Conservation (phyloP, 345 rosid species). For the Eucalyptus tenuipes region DNA sequence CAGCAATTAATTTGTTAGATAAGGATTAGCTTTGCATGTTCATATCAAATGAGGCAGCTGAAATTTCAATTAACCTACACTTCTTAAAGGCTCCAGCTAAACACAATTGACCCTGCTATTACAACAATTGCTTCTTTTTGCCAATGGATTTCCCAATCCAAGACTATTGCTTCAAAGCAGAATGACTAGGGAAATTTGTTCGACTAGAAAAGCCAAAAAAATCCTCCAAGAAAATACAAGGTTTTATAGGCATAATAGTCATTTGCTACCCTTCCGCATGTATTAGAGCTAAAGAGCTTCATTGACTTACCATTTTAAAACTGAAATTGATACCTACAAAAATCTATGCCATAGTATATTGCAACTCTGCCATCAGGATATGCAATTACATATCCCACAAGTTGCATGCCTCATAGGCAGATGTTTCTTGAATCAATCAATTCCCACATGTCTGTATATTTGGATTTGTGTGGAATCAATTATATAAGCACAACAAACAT, state of each 20-base stretch:
- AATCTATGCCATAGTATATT: neutral
- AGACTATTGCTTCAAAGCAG: neutral
- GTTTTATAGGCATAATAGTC: neutral
- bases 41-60: neutral
- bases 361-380: neutral
- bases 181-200: neutral
- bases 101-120: neutral
- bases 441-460: neutral
- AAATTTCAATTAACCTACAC: neutral
- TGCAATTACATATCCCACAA: neutral
- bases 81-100: neutral
- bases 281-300: neutral
- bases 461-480: neutral
- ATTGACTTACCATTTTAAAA: neutral
- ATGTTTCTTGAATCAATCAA: neutral
- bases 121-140: neutral
- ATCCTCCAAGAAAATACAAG: neutral
- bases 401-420: neutral
- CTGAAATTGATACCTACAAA: neutral
- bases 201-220: neutral
- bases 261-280: neutral
- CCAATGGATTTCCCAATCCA: neutral
- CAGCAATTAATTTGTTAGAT: neutral
- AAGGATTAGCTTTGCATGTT: neutral
- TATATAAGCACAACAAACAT: neutral